Percentiles rank a stretch among this genome's conserved stretches.
Evolutionary conservation across 2,329 filamentous ascomycete species (phyloP).

Genomic region (Leptographium radiaticola): DNA sequence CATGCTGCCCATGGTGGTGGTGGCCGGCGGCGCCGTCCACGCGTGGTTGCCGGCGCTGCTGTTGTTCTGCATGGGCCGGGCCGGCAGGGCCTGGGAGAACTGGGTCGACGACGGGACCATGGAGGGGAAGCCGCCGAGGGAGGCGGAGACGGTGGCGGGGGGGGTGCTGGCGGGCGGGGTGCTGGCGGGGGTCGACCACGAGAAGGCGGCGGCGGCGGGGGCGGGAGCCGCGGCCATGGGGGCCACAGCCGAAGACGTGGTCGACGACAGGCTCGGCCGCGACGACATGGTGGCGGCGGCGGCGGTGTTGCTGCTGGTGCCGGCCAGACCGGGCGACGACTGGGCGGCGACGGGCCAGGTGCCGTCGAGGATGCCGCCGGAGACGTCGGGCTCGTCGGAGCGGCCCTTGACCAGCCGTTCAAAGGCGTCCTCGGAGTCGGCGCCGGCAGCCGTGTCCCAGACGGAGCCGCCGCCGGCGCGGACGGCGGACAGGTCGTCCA

Average conservation of each 20-base stretch:
- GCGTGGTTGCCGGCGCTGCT: background rate
- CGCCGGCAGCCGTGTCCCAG: constrained; percentile 35
- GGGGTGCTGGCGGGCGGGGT: background rate
- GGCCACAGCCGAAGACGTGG: constrained; percentile 20
- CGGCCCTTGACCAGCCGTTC: constrained; percentile 77
- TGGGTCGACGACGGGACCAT: constrained; percentile 48
- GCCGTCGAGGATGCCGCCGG: constrained; percentile 6
- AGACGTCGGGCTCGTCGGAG: background rate
- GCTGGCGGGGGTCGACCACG: constrained; percentile 43
- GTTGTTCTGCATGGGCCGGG: constrained; percentile 17
- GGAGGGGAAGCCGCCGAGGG: constrained; percentile 39
- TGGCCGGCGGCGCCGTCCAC: constrained; percentile 28
- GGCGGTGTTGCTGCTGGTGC: too few species aligned
- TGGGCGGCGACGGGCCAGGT: constrained; percentile 3
- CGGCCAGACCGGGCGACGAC: background rate
- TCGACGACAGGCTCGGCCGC: constrained; percentile 12
- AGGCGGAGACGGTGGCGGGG: constrained; percentile 22
- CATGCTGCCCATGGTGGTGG: background rate
- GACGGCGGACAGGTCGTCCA: constrained; percentile 59
- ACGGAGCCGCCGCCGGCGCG: constrained; percentile 26
- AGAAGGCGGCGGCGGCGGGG: constrained; percentile 32
- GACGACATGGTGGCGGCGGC: background rate
- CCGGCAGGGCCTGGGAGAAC: constrained; percentile 47
- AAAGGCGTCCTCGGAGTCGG: constrained; percentile 58
- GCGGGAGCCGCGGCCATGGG: background rate